phyloP scores from a whole-genome alignment of 176 grass and related monocot genomes.

The Zoysia pacifica region DNA sequence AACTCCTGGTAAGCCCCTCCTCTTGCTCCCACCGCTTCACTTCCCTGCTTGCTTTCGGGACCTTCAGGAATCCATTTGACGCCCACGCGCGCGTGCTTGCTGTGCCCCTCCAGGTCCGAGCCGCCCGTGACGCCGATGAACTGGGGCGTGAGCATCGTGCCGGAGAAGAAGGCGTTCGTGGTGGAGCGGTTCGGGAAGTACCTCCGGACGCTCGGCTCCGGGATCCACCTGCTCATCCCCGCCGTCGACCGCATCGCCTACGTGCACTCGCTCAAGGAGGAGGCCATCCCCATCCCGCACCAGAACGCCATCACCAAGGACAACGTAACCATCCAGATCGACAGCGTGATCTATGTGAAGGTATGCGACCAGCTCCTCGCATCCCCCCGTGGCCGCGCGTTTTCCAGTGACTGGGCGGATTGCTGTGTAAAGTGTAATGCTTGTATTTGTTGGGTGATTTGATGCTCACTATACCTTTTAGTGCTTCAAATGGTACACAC shows the following conservation, averaged over 20 bases:
- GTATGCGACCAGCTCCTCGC: conserved; percentile 8
- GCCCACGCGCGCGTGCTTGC: neutral
- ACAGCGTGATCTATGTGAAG: conserved; percentile 92
- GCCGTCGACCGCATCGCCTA: conserved; percentile 83
- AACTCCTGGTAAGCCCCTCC: neutral
- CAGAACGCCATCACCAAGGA: conserved; percentile 96
- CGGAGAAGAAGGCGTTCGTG: conserved; percentile 93
- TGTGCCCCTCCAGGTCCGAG: conserved; percentile 45
- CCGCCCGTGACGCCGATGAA: conserved; percentile 58
- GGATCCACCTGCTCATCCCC: conserved; percentile 81
- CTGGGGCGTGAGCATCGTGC: conserved; percentile 92
- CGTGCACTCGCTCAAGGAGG: conserved; percentile 97
- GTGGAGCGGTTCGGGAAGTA: conserved; percentile 90
- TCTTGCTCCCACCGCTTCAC: neutral
- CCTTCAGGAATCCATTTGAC: neutral
- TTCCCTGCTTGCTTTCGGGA: neutral
- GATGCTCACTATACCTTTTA: neutral
- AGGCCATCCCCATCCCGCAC: conserved; percentile 89
- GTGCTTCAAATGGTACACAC: neutral
- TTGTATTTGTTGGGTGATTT: too few species aligned
- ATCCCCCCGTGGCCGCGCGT: neutral
- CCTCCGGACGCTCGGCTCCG: conserved; percentile 71
- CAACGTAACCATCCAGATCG: conserved; percentile 90
- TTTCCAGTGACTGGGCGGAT: neutral
- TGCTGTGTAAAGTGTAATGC: neutral